Evolutionary conservation across 805 yeast genomes (phyloP), one percentile per base, ranked within the genome.

Genomic region (Ogataea siamensis): DNA sequence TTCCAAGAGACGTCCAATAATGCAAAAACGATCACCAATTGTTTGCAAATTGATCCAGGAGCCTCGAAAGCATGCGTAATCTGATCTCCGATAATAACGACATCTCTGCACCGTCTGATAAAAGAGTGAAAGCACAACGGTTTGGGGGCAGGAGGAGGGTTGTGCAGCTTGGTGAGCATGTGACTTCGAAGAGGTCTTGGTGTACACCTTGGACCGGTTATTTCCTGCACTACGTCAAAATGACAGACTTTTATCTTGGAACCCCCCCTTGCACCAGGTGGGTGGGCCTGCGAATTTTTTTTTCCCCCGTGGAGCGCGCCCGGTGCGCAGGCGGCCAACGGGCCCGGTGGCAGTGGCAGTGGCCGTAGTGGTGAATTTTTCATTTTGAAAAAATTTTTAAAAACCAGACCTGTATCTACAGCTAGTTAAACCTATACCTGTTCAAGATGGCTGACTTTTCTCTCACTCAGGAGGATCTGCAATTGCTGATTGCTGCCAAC

Each of bases 401-500:
- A 37, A 33, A 34, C 40, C 33, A 35, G 39, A 43, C 37, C 37
- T 43, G 46, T 37, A 42, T 32, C 38, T 34, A 36, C 36, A 29
- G 42, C 32, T 36, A 36, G 34, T 39, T 32, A 23, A 37, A 37
- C 28, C 36, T 21, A 32, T 38, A 38, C 41, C 41, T 38, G 37
- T 27, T 44, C 47, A 51, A 43, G 46, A 62, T 61, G 66, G 64
- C 64, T 55, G 64, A 60, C 54, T 60, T 60, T 50, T 59, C 63
- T 33, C 55, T 60, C 50, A 87, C 96, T 72, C 87, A 88, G 73
- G 96, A 87, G 78, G 97, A 89, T 76, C 95, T 95, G 77, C 93
- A 93, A 81, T 86, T 91, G 71, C 81, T 93, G 75, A 83, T 93
- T 78, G 98, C 99, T 72, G 99, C 99, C 72, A 91, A 91, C 87